Evolutionary conservation across 2,329 filamentous ascomycete species (phyloP).

Genomic region (Claviceps lovelessii): DNA sequence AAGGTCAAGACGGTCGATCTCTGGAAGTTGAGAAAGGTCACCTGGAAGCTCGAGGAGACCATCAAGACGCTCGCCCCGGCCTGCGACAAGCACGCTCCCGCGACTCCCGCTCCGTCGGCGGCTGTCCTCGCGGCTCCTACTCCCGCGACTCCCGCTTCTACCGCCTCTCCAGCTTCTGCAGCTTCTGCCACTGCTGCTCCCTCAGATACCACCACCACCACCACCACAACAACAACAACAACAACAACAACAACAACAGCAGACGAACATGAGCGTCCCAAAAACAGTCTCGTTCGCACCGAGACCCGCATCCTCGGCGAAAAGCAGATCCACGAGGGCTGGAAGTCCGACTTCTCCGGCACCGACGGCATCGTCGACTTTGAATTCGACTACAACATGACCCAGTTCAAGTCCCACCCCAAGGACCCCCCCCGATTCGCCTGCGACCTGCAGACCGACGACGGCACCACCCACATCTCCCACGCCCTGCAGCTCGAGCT

Average conservation of each 20-base stretch:
- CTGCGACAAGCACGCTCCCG: conserved; percentile 57
- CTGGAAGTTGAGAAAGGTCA: conserved; percentile 83
- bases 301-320: conserved; percentile 66
- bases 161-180: too few species aligned
- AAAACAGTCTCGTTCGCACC: conserved; percentile 58
- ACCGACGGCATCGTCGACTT: conserved; percentile 46
- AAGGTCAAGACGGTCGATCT: conserved; percentile 57
- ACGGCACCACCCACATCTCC: conserved; percentile 63
- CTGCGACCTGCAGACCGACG: conserved; percentile 62
- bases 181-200: conserved; percentile 11
- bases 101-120: too few species aligned
- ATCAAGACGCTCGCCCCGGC: conserved; percentile 65
- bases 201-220: neutral
- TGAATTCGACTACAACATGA: conserved; percentile 37
- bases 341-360: conserved; percentile 58
- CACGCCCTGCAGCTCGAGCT: conserved; percentile 85
- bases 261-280: conserved; percentile 15
- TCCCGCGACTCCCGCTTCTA: too few species aligned
- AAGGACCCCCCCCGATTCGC: conserved; percentile 45
- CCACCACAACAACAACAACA: too few species aligned
- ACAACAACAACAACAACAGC: too few species aligned
- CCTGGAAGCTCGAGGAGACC: conserved; percentile 85
- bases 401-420: conserved; percentile 28
- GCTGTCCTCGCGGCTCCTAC: too few species aligned
- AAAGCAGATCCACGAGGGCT: conserved; percentile 71